These are phyloP conservation scores for Crataegus laevigata DNA, from an alignment of 306 rosid species.

Conservation along the genomic window DNA sequence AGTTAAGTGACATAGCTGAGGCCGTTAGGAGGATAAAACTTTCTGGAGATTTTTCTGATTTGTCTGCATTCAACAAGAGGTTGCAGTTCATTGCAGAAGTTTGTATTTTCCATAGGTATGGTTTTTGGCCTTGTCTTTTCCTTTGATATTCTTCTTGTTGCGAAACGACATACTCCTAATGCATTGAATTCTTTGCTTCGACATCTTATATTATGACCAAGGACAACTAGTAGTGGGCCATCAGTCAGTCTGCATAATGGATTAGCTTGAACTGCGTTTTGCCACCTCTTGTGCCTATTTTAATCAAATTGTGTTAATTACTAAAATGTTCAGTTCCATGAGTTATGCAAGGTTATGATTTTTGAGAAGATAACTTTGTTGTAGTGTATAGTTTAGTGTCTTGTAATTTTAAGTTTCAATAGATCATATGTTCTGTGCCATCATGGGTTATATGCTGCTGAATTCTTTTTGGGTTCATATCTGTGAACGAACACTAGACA, in stretches of 20 bases:
- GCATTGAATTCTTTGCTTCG: constrained; percentile 2
- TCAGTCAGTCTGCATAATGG: not conserved
- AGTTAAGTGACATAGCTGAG: constrained; percentile 59
- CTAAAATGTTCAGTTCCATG: not conserved
- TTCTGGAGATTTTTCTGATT: constrained; percentile 67
- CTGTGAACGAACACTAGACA: not conserved
- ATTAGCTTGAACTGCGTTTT: not conserved
- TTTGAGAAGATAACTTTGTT: not conserved
- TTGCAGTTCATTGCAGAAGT: constrained; percentile 87
- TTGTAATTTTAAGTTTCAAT: too few species aligned
- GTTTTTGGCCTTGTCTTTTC: not conserved
- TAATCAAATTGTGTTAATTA: not conserved
- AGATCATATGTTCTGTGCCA: too few species aligned
- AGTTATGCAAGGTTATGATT: not conserved
- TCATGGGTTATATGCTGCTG: not conserved
- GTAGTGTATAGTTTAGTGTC: not conserved
- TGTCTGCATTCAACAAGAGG: constrained; percentile 66
- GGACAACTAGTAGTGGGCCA: not conserved
- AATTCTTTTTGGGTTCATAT: not conserved
- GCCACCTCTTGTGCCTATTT: not conserved
- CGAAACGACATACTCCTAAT: not conserved
- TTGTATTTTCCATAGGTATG: constrained; percentile 86
- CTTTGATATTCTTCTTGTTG: not conserved
- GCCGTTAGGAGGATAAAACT: constrained; percentile 35
- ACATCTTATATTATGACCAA: not conserved